Conservation (phyloP, 306 rosid species). For the Rosa persica region DNA sequence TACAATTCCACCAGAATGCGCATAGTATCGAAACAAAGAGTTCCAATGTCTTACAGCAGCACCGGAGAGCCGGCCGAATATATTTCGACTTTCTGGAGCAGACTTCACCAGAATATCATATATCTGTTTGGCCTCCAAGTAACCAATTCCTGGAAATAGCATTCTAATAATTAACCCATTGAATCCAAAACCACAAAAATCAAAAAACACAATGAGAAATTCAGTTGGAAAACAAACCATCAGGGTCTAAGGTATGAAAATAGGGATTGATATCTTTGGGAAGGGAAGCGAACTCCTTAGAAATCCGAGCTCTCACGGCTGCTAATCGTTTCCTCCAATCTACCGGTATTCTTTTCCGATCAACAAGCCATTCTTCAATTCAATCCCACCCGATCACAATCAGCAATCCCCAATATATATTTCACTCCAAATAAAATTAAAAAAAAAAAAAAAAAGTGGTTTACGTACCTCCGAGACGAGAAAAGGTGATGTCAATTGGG, state of each 20-base stretch:
- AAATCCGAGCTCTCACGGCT: constrained; percentile 61
- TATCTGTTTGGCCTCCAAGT: constrained; percentile 73
- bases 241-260: constrained; percentile 69
- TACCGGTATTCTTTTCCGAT: constrained; percentile 80
- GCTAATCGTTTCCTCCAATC: constrained; percentile 91
- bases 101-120: constrained; percentile 71
- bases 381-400: constrained; percentile 11
- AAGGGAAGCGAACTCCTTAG: constrained; percentile 69
- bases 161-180: constrained; percentile 12
- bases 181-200: neutral
- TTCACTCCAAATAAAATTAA: neutral
- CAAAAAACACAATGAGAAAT: neutral
- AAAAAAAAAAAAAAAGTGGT: neutral
- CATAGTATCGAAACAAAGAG: neutral
- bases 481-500: constrained; percentile 86
- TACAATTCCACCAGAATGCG: neutral
- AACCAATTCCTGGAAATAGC: constrained; percentile 64
- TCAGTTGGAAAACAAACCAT: constrained; percentile 41
- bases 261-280: constrained; percentile 76
- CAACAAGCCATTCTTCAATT: constrained; percentile 83
- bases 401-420: neutral
- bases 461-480: constrained; percentile 85
- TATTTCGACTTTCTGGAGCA: constrained; percentile 78
- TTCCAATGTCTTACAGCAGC: constrained; percentile 59
- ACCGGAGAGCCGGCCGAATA: constrained; percentile 88